Evolutionary conservation across 495 filamentous ascomycete genomes (phyloP).

Genomic region (Platismatia glauca): DNA sequence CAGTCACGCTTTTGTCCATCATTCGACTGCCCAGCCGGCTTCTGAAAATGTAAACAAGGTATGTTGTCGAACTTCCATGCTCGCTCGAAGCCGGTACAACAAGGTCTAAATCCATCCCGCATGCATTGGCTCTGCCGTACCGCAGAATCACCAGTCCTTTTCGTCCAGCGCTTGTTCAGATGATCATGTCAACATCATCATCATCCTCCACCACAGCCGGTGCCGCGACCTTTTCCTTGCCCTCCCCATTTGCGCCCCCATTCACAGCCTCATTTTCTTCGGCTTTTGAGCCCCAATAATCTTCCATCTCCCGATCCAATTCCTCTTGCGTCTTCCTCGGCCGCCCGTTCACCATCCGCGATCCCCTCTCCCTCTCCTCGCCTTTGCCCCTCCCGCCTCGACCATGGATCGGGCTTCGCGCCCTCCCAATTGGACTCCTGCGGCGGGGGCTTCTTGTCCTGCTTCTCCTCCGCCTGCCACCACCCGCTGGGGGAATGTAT

Average conservation of each 20-base stretch:
- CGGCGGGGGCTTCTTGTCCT: slow-evolving; percentile 33
- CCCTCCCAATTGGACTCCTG: slow-evolving; percentile 38
- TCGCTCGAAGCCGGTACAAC: neutral
- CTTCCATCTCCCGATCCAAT: slow-evolving; percentile 90
- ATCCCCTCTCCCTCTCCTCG: slow-evolving; percentile 29
- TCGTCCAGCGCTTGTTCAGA: slow-evolving; percentile 2
- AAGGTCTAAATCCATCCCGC: neutral
- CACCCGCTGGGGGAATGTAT: slow-evolving; percentile 52
- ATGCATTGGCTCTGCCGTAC: neutral
- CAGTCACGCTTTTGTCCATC: neutral
- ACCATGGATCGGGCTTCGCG: slow-evolving; percentile 23
- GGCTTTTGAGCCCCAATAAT: slow-evolving; percentile 60
- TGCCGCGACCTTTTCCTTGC: slow-evolving; percentile 10
- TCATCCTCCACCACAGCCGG: slow-evolving; percentile 39
- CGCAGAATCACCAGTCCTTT: neutral
- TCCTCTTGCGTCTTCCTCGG: slow-evolving; percentile 87
- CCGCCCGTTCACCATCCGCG: slow-evolving; percentile 42
- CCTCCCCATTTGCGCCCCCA: slow-evolving; percentile 26
- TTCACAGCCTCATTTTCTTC: slow-evolving; percentile 14
- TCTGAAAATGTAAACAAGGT: neutral
- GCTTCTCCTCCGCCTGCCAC: slow-evolving; percentile 42
- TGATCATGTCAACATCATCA: slow-evolving; percentile 46
- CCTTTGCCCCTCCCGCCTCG: slow-evolving; percentile 28
- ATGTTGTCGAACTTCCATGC: neutral
- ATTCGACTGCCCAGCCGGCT: neutral